Evolutionary conservation across 164 flowering plant genomes (phyloP).

Genomic region (Sedum album): DNA sequence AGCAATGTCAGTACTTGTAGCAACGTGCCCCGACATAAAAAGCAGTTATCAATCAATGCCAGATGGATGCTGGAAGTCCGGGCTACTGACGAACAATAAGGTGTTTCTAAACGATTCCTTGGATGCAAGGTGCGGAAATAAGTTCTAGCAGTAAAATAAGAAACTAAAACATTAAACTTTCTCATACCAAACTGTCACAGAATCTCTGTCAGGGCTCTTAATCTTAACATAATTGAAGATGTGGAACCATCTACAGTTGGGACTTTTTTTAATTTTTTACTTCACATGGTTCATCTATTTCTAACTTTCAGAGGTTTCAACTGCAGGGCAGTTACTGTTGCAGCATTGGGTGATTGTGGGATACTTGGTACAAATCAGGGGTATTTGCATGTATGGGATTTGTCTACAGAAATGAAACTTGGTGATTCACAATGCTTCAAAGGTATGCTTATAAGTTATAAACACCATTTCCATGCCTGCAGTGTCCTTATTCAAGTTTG

Average conservation of each 20-base stretch:
- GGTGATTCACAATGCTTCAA: slow-evolving; percentile 40
- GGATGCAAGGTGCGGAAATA: slow-evolving; percentile 53
- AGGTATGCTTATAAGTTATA: slow-evolving; percentile 27
- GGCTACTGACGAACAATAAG: slow-evolving; percentile 47
- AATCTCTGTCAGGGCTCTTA: neutral
- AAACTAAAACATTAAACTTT: neutral
- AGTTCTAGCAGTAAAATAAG: neutral
- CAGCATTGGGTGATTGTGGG: slow-evolving; percentile 51
- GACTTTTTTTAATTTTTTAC: neutral
- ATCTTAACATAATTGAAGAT: neutral
- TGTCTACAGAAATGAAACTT: slow-evolving; percentile 57
- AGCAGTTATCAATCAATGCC: slow-evolving; percentile 19
- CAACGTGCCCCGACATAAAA: slow-evolving; percentile 30
- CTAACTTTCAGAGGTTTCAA: neutral
- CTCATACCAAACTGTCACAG: neutral
- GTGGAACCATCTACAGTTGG: neutral
- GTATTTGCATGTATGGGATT: slow-evolving; percentile 64
- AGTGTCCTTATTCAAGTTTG: neutral
- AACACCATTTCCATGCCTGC: neutral
- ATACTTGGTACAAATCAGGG: slow-evolving; percentile 68
- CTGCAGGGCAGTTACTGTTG: slow-evolving; percentile 54
- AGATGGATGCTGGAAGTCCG: slow-evolving; percentile 60
- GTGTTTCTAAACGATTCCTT: slow-evolving; percentile 49
- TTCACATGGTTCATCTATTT: neutral
- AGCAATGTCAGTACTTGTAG: slow-evolving; percentile 71